Evolutionary conservation across 306 rosid genomes (phyloP), one percentile per base, ranked within the genome.

Genomic region (Herpetospermum pedunculosum): DNA sequence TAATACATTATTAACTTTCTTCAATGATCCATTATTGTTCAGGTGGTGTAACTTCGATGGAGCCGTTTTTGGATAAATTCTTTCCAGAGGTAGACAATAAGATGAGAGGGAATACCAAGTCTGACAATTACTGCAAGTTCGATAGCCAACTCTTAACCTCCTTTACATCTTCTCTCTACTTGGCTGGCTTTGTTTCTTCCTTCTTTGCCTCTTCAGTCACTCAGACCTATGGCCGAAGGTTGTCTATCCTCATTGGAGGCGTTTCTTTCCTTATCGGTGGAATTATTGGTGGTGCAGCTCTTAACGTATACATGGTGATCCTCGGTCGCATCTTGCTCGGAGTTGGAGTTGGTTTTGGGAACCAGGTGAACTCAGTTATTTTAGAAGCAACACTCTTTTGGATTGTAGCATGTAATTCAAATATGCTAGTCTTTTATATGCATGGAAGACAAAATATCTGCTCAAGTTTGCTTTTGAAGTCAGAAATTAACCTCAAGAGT

Each of bases 31-130:
- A 12, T 55, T 10, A 55, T 50, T 57, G 37, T 57, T 29, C 64
- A 84, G 88, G 87, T 49, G 87, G 92, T 8, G 88, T 90, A 63
- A 87, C 90, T 11, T 87, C 92, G 40, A 90, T 90, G 96, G 92
- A 83, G 60, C 81, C 89, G 50, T 90, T 90, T 78, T 79, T 90
- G 23, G 76, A 85, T 57, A 90, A 84, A 38, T 90, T 90, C 81
- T 90, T 89, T 79, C 92, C 87, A 2, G 81, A 81, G 8, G 92
- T 87, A 25, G 75, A 80, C 65, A 72, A 0, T 11, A 50, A 76
- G 79, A 87, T 84, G 95, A 87, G 80, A 78, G 67, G 57, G 23
- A 89, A 83, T 62, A 79, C 46, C 9, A 38, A 76, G 43, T 75
- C 77, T 19, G 87, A 83, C 89, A 89, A 89, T 80, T 87, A 87